A percentile compares a stretch with the other conserved stretches of the same genome.
These are phyloP conservation scores for Russula virescens DNA, from an alignment of 768 basidiomycete species.

Conservation along the genomic window DNA sequence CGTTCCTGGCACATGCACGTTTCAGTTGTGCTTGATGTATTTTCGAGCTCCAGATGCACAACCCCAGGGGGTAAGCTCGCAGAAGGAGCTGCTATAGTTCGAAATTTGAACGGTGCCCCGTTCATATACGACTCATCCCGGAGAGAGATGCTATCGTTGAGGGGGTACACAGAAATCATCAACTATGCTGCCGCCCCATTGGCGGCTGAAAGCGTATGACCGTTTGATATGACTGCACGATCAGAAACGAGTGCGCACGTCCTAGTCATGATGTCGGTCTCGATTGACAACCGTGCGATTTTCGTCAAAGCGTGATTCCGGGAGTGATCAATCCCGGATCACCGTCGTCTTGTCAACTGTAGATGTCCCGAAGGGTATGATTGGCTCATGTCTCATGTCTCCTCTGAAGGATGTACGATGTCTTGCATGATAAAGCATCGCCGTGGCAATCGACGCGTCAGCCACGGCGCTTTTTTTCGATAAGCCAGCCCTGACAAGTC, in stretches of 20 bases:
- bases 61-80: background rate
- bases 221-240: background rate
- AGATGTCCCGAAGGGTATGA: background rate
- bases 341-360: slow-evolving; percentile 1
- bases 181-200: background rate
- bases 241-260: background rate
- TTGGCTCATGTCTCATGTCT: background rate
- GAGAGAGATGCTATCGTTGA: slow-evolving; percentile 23
- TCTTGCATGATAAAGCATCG: slow-evolving; percentile 9
- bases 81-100: background rate
- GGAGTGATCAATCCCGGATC: background rate
- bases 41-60: background rate
- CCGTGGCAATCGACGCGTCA: background rate
- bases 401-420: no score
- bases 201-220: background rate
- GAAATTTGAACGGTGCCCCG: background rate
- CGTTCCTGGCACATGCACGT: background rate
- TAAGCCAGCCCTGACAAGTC: background rate
- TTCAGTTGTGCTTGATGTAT: no score
- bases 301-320: background rate
- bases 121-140: background rate
- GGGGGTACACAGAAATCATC: background rate
- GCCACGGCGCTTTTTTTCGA: background rate
- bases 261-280: slow-evolving; percentile 10
- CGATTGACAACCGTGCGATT: slow-evolving; percentile 5